Conservation (phyloP, 768 basidiomycete species). For the Hericium coralloides region DNA sequence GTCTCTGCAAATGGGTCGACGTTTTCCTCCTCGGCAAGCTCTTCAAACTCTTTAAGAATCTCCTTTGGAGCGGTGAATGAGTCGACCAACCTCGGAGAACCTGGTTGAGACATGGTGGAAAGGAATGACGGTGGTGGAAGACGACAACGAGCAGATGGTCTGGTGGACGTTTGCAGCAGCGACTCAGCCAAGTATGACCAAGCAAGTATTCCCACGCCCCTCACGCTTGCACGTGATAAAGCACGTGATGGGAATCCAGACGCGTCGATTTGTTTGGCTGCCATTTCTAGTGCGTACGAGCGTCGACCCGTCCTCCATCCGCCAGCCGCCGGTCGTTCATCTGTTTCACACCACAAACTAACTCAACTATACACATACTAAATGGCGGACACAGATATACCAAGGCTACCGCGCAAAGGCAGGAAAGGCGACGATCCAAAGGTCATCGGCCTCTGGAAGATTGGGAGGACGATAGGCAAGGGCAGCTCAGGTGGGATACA, state of each 20-base stretch:
- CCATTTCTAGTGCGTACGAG: neutral
- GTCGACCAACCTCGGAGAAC: constrained; percentile 62
- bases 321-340: neutral
- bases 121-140: neutral
- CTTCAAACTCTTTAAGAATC: constrained; percentile 86
- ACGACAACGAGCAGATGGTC: neutral
- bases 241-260: neutral
- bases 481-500: constrained; percentile 38
- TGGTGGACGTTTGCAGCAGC: neutral
- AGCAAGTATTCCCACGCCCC: neutral
- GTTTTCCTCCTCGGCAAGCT: constrained; percentile 90
- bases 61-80: constrained; percentile 92
- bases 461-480: constrained; percentile 47
- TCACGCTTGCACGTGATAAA: no score
- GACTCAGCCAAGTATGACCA: neutral
- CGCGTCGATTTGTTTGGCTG: neutral
- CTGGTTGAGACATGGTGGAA: constrained; percentile 21
- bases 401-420: constrained; percentile 9
- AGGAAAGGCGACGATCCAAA: constrained; percentile 25
- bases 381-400: constrained; percentile 3
- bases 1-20: constrained; percentile 90
- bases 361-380: neutral
- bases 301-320: neutral
- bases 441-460: constrained; percentile 45
- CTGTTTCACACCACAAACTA: neutral